Evolutionary conservation across 192 early-diverging fungal genomes (phyloP).

Genomic region (Backusella tuberculispora): DNA sequence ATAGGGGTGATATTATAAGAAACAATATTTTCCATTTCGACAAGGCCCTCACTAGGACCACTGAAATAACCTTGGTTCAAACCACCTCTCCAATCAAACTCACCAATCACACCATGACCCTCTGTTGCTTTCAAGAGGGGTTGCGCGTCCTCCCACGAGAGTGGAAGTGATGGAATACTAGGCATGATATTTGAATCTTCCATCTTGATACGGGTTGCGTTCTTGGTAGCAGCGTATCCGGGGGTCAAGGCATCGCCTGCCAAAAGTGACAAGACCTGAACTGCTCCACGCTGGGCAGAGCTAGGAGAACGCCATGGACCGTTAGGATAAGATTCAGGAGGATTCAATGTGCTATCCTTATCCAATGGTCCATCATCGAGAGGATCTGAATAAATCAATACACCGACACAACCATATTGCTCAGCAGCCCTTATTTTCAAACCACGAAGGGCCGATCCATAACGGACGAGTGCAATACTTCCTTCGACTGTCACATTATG

Average conservation of each 20-base stretch:
- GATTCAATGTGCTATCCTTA: slow-evolving; percentile 26
- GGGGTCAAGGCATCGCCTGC: slow-evolving; percentile 74
- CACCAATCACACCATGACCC: slow-evolving; percentile 43
- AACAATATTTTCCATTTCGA: slow-evolving; percentile 57
- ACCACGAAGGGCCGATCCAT: slow-evolving; percentile 58
- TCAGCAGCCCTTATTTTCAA: slow-evolving; percentile 64
- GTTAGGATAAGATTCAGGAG: slow-evolving; percentile 35
- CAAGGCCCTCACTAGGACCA: slow-evolving; percentile 56
- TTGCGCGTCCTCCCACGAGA: slow-evolving; percentile 63
- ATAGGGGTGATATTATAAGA: slow-evolving; percentile 57
- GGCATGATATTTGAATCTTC: slow-evolving; percentile 44
- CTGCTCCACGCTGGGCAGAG: slow-evolving; percentile 64
- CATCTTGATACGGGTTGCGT: slow-evolving; percentile 53
- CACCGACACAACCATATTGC: slow-evolving; percentile 54
- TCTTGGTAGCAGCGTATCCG: slow-evolving; percentile 52
- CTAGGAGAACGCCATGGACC: slow-evolving; percentile 53
- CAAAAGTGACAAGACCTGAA: slow-evolving; percentile 51
- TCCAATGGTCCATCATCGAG: slow-evolving; percentile 61
- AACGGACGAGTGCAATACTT: slow-evolving; percentile 62
- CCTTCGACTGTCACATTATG: slow-evolving; percentile 51
- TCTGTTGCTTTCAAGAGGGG: slow-evolving; percentile 60
- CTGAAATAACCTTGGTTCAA: slow-evolving; percentile 61
- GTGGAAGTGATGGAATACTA: slow-evolving; percentile 65
- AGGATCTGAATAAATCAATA: slow-evolving; percentile 69
- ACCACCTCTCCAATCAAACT: slow-evolving; percentile 56